Evolutionary conservation across 2,329 filamentous ascomycete species (phyloP).

Genomic region (Xylariales sp.): DNA sequence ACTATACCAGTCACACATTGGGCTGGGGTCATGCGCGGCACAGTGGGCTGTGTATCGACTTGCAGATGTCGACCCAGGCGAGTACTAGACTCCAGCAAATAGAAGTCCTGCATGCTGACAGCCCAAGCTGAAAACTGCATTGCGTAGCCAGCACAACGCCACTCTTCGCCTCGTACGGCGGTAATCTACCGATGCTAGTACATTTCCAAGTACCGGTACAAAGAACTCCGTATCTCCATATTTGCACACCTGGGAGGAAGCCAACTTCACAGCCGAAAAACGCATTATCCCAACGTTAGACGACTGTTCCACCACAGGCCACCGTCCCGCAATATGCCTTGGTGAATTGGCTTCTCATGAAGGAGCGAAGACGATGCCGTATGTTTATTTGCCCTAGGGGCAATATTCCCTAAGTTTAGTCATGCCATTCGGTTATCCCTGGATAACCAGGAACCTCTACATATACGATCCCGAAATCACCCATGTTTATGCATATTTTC

Average conservation of each 20-base stretch:
- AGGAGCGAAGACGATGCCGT: constrained; percentile 2
- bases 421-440: constrained; percentile 24
- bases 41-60: constrained; percentile 50
- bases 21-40: constrained; percentile 39
- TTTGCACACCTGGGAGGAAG: constrained; percentile 13
- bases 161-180: constrained; percentile 41
- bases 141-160: constrained; percentile 42
- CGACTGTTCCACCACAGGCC: neutral
- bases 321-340: constrained; percentile 7
- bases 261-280: constrained; percentile 14
- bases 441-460: constrained; percentile 17
- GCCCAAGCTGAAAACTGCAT: constrained; percentile 50
- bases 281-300: neutral
- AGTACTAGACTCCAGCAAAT: constrained; percentile 42
- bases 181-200: constrained; percentile 11
- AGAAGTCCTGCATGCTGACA: constrained; percentile 43
- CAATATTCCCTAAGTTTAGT: constrained; percentile 10
- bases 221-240: constrained; percentile 22
- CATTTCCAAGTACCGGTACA: constrained; percentile 36
- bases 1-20: constrained; percentile 25
- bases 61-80: constrained; percentile 42
- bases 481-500: constrained; percentile 20
- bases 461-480: constrained; percentile 26
- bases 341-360: constrained; percentile 5
- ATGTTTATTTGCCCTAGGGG: constrained; percentile 6